Base-by-base conservation (phyloP, 2,329 filamentous ascomycete genomes). In the Claviceps fusiformis region DNA sequence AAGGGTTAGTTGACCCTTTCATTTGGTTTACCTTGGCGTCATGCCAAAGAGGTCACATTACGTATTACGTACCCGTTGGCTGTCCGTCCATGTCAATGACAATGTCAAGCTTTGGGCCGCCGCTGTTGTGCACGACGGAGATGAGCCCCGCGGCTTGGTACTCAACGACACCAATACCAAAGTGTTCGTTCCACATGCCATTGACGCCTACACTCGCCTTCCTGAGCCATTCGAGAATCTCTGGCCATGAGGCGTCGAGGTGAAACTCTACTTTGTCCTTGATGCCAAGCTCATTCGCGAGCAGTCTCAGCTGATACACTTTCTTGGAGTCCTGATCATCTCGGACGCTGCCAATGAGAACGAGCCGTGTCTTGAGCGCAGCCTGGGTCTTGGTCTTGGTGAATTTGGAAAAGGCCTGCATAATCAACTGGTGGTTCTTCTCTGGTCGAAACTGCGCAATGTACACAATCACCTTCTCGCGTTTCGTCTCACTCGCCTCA, bases 161-260 rank as follows among this genome's bases (percentile, higher is more conserved):
- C 74, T 98, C 93, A 45, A 98, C 93, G 17, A 97, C 91, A 1
- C 93, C 93, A 57, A 98, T 98, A 27, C 93, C 93, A 67, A 98
- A 98, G 70, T 98, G 93, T 73, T 98, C 93, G 68, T 96, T 97
- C 92, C 93, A 98, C 93, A 98, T 98, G 64, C 87, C 89, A 63
- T 98, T 98, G 35, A 95, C 90, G 52, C 93, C 93, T 1, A 98
- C 81, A 19, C 83, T 92, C 4, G 87, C 84, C 59, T 76, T 82
- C 54, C 81, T 75, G 58, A 97, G 75, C 81, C 88, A 90, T 37
- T 86, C 79, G 10, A 96, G 75, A 54, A 98, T 88, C 61, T 89
- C 81, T 3, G 87, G 82, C 90, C 92, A 98, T 31, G 87, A 83
- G 0, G 89, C 91, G 67, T 98, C 91, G 55, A 90, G 84, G 59